Evolutionary conservation across 257 asterid species (phyloP), one percentile per base, ranked within the genome.

Genomic region (Capsicum chinense): DNA sequence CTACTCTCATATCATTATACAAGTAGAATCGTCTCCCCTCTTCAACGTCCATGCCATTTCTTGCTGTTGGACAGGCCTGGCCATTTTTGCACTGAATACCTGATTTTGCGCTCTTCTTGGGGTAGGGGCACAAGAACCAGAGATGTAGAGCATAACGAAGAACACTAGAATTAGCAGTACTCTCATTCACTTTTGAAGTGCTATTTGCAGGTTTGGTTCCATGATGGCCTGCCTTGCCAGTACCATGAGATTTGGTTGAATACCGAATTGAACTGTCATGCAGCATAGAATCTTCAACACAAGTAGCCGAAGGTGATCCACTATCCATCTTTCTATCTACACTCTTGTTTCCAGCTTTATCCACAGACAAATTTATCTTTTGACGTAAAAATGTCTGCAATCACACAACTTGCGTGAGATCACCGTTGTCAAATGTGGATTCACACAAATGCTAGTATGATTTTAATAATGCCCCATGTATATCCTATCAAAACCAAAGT

Each of bases 81-180:
- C 91, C 91, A 14, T 91, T 85, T 85, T 87, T 92, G 89, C 92
- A 91, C 76, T 89, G 93, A 84, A 78, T 87, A 44, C 88, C 91
- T 16, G 90, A 76, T 83, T 87, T 92, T 47, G 83, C 81, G 87
- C 44, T 84, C 87, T 88, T 94, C 90, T 94, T 94, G 14, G 87
- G 79, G 59, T 89, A 90, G 84, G 98, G 93, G 85, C 97, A 94
- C 73, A 91, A 84, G 71, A 95, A 95, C 79, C 98, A 92, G 80
- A 92, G 93, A 84, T 95, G 98, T n/a, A 95, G 88, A 64, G 99
- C 99, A 47, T 93, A 95, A 42, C 98, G 96, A n/a, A 94, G 92
- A 83, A 91, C 97, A 80, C 97, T 91, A 11, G 93, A 80, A 81
- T 92, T 92, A 44, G 90, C 59, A 82, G 81, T 86, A 59, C 82